Base-by-base conservation (phyloP, 352 stramenopile genomes). In the Thalassiosira hispida region DNA sequence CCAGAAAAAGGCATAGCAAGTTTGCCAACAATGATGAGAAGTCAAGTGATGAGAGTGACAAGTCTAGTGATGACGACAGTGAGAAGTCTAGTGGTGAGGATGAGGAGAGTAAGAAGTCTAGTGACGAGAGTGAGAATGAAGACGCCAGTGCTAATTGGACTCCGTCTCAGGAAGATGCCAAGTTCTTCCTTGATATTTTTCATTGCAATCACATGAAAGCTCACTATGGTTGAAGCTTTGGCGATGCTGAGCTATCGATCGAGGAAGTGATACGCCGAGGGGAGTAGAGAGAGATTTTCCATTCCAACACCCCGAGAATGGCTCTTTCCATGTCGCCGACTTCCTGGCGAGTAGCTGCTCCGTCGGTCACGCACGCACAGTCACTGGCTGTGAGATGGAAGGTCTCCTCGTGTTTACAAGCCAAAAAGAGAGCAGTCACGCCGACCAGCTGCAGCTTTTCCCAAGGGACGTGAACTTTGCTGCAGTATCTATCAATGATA, bases 371-470 rank as follows among this genome's bases (percentile, higher is more conserved):
- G 74, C 98, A 98, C 4, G 98, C 96, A 83, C 97, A 98, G 75
- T 99, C 97, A 25, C 93, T 77, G n/a, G 95, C 84, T 65, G 91
- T 79, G 18, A 81, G 86, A 1, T 96, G 95, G 78, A 98, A 98
- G 56, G 98, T 98, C 78, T 99, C 97, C 81, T 99, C 97, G 78
- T 98, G 98, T 82, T 99, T 99, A 70, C 94, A 95, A 18, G 97
- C 96, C 38, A 99, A 94, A 14, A 98, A 95, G 25, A 99, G 90
- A n/a, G 96, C 95, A 7, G 96, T 97, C 23, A 99, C 90, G 12
- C 96, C 97, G 18, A 99, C 94, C 20, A 99, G 94, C 81, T 99
- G 97, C 38, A 99, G 89, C 35, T 95, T 92, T 67, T 94, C 89
- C 23, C 96, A 92, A 42, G 82, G 72, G 16, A 98, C 88, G 72